Base-by-base conservation (phyloP, 202 grass and related monocot species). In the Dendrocalamus latiflorus region DNA sequence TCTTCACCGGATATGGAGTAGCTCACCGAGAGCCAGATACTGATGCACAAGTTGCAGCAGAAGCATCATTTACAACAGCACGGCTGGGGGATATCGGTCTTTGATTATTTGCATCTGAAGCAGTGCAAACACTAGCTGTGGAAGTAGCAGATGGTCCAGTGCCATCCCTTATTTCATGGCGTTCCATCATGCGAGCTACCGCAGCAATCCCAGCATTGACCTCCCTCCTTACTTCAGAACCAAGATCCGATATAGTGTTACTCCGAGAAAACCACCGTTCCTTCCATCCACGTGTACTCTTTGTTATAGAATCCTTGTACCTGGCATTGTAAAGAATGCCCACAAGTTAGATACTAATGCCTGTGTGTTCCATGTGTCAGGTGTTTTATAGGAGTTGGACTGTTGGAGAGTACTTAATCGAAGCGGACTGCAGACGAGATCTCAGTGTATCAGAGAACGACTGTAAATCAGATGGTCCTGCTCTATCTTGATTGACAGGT, bases 171-270 rank as follows among this genome's bases (percentile, higher is more conserved):
- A 82, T 88, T 62, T 91, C 87, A 4, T 86, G 87, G 48, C 87
- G 87, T 51, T 93, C 94, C 77, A 97, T 93, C 91, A 97, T 93
- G 72, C 91, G 91, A 51, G 94, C 93, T 7, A 90, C 85, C 13
- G 63, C 91, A 77, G 91, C 87, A 82, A 97, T 90, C 60, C 91
- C 94, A 37, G 87, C 89, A 37, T 90, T 88, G 57, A 93, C 91
- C 85, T 97, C 94, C 72, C 90, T 91, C 86, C 91, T 93, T 34
- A 97, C 91, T 81, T 97, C 91, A 82, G 89, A 91, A 39, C 94
- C 84, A 73, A 97, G 54, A 84, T 91, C 94, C 1, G 89, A 84
- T 45, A 97, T 86, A 44, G 89, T 75, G 82, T 72, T 90, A 25
- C 80, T 91, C 60, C 94, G 87, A 33, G 94, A 82, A 77, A 97